Evolutionary conservation across 352 stramenopile genomes (phyloP).

Genomic region (Globisporangium barbulae): DNA sequence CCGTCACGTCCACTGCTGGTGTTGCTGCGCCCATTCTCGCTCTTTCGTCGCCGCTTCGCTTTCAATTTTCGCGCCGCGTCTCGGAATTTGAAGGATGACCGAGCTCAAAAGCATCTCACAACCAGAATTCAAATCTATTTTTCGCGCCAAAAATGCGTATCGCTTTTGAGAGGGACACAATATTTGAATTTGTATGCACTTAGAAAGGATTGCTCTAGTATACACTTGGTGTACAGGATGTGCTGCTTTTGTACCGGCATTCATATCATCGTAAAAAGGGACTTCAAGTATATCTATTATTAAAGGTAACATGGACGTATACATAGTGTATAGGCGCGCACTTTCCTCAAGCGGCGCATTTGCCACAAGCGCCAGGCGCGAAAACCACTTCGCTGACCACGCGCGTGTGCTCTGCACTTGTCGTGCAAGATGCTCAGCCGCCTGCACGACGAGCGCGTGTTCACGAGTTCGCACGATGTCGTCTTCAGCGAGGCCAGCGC

Average conservation of each 20-base stretch:
- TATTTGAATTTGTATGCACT: not conserved
- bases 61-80: conserved; percentile 1
- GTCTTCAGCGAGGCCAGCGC: conserved; percentile 28
- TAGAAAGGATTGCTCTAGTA: too few species aligned
- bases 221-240: too few species aligned
- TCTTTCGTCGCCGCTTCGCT: conserved; percentile 5
- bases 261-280: too few species aligned
- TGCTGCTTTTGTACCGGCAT: too few species aligned
- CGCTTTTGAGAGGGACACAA: not conserved
- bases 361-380: not conserved
- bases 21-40: conserved; percentile 1
- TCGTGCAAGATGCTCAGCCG: conserved; percentile 46
- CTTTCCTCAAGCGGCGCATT: conserved; percentile 3
- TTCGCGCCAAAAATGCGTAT: not conserved
- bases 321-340: too few species aligned
- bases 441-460: conserved; percentile 58
- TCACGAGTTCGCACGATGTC: conserved; percentile 61
- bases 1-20: not conserved
- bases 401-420: too few species aligned
- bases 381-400: not conserved
- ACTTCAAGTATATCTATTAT: too few species aligned
- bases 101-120: not conserved
- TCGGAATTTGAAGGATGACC: not conserved
- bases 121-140: not conserved
- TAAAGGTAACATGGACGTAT: too few species aligned